Conservation (phyloP, 495 filamentous ascomycete genomes). For the Trichoderma orchidacearum region DNA sequence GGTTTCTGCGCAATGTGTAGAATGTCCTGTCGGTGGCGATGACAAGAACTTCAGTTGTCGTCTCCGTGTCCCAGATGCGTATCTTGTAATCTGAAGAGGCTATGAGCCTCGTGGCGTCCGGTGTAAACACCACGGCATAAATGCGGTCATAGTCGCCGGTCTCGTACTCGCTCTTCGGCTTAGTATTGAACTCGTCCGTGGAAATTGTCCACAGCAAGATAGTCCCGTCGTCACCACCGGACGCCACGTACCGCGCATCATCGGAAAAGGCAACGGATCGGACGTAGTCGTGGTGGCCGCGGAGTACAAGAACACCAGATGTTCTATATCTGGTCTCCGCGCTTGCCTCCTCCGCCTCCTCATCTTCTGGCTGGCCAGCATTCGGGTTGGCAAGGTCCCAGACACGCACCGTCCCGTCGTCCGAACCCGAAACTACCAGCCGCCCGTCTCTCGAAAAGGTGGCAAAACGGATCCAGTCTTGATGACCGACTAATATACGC, state of each 20-base stretch:
- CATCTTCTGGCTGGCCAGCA: neutral
- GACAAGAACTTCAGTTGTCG: neutral
- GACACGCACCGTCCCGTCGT: neutral
- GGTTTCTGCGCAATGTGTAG: neutral
- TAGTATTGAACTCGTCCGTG: neutral
- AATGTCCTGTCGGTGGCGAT: neutral
- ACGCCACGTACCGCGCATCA: neutral
- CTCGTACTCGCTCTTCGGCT: neutral
- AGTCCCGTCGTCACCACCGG: neutral
- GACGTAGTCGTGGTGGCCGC: neutral
- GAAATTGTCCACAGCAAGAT: neutral
- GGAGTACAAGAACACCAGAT: neutral
- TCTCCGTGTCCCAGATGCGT: neutral
- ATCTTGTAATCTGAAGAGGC: no score
- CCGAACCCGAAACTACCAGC: slow-evolving; percentile 1
- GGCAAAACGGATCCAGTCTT: neutral
- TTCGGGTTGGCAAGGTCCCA: neutral
- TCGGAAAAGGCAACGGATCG: neutral
- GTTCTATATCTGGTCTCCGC: no score
- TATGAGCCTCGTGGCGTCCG: no score
- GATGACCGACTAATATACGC: neutral
- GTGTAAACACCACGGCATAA: neutral
- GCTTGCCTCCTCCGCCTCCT: neutral
- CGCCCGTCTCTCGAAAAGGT: neutral
- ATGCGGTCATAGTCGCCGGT: neutral